Evolutionary conservation across 2,329 filamentous ascomycete genomes (phyloP).

Genomic region (Immersiporthe knoxdaviesiana): DNA sequence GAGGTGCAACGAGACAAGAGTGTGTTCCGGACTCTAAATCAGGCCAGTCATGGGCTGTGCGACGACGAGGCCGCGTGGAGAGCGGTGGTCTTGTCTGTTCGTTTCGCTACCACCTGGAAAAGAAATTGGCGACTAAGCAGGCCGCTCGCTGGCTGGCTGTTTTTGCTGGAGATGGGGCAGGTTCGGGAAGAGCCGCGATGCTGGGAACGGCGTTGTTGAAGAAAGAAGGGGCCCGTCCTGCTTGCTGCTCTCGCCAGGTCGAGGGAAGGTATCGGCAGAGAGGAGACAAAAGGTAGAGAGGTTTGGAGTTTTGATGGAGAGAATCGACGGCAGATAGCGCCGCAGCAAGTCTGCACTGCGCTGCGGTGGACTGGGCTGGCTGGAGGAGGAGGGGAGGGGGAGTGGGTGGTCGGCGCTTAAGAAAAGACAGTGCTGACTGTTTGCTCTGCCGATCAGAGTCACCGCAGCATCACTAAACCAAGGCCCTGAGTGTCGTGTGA

Average conservation of each 20-base stretch:
- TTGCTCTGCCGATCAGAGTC: constrained; percentile 10
- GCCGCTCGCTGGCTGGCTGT: neutral
- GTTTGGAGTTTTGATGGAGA: constrained; percentile 1
- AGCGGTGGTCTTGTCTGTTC: neutral
- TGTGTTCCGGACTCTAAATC: constrained; percentile 11
- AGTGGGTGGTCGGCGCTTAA: constrained; percentile 6
- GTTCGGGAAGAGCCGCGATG: constrained; percentile 10
- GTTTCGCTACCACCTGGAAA: neutral
- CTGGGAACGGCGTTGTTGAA: neutral
- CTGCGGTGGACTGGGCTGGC: neutral
- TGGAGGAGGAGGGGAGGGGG: too few species aligned
- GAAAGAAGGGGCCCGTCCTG: neutral
- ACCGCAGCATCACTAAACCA: constrained; percentile 10
- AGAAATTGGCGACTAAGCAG: neutral
- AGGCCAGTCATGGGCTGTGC: constrained; percentile 14
- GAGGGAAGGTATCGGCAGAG: neutral
- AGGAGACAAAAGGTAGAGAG: neutral
- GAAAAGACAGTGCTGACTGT: constrained; percentile 6
- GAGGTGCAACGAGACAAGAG: constrained; percentile 18
- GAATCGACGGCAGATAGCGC: neutral
- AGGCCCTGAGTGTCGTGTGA: neutral
- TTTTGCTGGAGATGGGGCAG: neutral
- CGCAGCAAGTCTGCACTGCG: neutral
- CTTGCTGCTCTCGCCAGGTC: constrained; percentile 1
- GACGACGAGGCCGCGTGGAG: constrained; percentile 5